Evolutionary conservation across 1,284 basidiomycete genomes (phyloP), one percentile per base, ranked within the genome.

Genomic region (Golubevia pallescens): DNA sequence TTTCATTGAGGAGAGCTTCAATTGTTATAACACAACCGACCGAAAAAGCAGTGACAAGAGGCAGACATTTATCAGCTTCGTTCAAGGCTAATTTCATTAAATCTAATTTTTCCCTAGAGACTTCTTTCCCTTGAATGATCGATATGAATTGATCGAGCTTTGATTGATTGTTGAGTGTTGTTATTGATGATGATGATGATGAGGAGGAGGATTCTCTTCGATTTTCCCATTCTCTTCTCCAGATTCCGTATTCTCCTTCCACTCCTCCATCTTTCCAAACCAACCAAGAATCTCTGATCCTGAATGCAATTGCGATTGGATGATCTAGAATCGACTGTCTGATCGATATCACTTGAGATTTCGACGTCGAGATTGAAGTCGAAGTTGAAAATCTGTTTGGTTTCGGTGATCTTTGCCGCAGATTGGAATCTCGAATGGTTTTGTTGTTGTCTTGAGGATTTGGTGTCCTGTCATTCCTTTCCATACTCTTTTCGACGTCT

Each of bases 261-360:
- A 88, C 87, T 6, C 92, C 91, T 23, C 90, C 91, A 82, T 90
- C 93, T 53, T 82, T 71, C 90, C 92, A 94, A 0, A 93, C 87
- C 2, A 88, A 88, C 93, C 93, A 94, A 5, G 92, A 91, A 78
- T 94, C 93, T 58, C 92, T 88, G 38, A 94, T 86, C 48, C 90
- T 89, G 38, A 93, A 85, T 89, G 92, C 93, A 0, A 86, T 87
- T 2, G 88, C 88, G 23, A 93, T 58, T 1, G 90, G 89, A 74
- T 92, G 90, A 1, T 81, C 79, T 21, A 94, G 83, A 21, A 91
- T 62, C 48, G 86, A 87, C 16, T 85, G 75, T 57, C 91, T 89
- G 1, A 88, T 55, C 5, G 74, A 67, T 0, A 70, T 7, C 62
- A 42, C n/a, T 58, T 38, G 65, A 24, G 20, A 16, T 16, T 16